Evolutionary conservation across 495 filamentous ascomycete genomes (phyloP).

Genomic region (Viridothelium virens): DNA sequence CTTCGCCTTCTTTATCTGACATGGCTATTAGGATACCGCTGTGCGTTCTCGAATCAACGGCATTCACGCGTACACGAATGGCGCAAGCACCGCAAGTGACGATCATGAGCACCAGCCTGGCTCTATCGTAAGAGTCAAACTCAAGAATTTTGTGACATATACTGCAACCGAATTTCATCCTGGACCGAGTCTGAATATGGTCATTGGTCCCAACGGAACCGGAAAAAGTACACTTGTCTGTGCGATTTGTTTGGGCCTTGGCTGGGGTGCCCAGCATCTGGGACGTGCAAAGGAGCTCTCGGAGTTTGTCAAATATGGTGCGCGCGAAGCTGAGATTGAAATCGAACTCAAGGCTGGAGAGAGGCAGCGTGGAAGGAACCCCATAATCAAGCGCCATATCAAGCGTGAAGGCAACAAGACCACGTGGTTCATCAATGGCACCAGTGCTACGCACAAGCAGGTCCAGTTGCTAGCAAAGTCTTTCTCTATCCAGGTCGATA

Average conservation of each 20-base stretch:
- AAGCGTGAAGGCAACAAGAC: conserved; percentile 72
- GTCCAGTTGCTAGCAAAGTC: conserved; percentile 57
- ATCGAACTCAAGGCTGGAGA: conserved; percentile 67
- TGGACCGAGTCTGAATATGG: conserved; percentile 93
- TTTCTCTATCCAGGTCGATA: conserved; percentile 89
- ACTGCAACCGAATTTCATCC: conserved; percentile 79
- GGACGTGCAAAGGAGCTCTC: conserved; percentile 77
- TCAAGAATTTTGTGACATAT: conserved; percentile 94
- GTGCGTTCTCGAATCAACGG: neutral
- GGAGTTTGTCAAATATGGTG: conserved; percentile 91
- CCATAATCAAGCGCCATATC: conserved; percentile 66
- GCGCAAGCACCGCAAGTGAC: neutral
- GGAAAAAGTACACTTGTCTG: conserved; percentile 97
- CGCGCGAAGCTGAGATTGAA: conserved; percentile 69
- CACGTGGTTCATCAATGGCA: conserved; percentile 63
- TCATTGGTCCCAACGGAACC: conserved; percentile 96
- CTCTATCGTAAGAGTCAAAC: conserved; percentile 78
- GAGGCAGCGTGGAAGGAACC: conserved; percentile 48
- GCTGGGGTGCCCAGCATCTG: conserved; percentile 64
- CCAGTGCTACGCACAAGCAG: conserved; percentile 46
- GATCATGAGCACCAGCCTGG: conserved; percentile 55
- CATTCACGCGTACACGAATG: neutral
- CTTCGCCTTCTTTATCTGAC: neutral
- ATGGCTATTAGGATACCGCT: neutral
- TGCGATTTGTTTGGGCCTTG: conserved; percentile 89